phyloP scores from a whole-genome alignment of 176 grass and related monocot species.

The Microstegium vimineum region DNA sequence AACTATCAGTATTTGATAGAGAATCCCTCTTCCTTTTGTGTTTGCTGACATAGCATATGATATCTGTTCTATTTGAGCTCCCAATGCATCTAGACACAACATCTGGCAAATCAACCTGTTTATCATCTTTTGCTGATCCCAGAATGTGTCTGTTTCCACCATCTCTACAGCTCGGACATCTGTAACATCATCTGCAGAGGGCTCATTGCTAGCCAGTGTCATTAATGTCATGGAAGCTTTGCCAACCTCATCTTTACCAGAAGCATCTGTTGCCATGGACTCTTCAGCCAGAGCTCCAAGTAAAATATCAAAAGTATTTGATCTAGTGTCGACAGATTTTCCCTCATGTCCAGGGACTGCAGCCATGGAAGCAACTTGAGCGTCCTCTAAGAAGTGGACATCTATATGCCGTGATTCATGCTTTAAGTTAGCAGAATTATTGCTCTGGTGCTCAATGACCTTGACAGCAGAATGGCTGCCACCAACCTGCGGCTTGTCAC shows the following conservation, averaged over 20 bases:
- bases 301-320: slow-evolving; percentile 48
- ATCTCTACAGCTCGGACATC: slow-evolving; percentile 15
- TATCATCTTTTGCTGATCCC: not conserved
- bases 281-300: slow-evolving; percentile 50
- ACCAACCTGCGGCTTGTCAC: not conserved
- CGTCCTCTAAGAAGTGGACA: not conserved
- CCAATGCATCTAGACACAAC: slow-evolving; percentile 34
- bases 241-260: slow-evolving; percentile 31
- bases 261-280: slow-evolving; percentile 27
- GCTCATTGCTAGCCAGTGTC: slow-evolving; percentile 34
- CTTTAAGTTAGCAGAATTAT: not conserved
- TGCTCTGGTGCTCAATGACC: not conserved
- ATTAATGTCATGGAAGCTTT: slow-evolving; percentile 41
- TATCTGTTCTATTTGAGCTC: slow-evolving; percentile 42
- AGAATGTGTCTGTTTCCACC: not conserved
- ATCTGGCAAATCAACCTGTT: slow-evolving; percentile 8
- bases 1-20: not conserved
- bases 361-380: not conserved
- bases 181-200: not conserved
- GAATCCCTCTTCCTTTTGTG: slow-evolving; percentile 42
- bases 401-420: not conserved
- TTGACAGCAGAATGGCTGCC: not conserved
- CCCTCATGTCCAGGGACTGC: slow-evolving; percentile 12
- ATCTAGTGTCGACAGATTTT: not conserved
- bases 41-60: slow-evolving; percentile 62